A percentile compares a stretch with the other conserved stretches of the same genome.
Conservation (phyloP, 2,329 filamentous ascomycete species). For the Chaetomium globosum region DNA sequence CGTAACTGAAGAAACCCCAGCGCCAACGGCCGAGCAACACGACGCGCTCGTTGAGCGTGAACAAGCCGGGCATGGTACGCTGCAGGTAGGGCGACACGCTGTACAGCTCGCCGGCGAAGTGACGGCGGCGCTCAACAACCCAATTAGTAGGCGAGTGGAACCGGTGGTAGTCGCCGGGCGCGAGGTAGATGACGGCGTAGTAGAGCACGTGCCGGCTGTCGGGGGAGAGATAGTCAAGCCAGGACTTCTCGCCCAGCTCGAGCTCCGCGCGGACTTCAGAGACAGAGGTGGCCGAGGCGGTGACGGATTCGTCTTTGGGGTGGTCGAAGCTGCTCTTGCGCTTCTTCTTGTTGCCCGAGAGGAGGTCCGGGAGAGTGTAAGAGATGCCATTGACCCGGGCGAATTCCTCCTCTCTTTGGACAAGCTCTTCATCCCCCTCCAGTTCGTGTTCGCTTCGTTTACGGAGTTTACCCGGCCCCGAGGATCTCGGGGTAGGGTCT, state of each 20-base stretch:
- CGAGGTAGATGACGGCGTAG: slow-evolving; percentile 93
- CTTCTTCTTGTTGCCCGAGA: slow-evolving; percentile 68
- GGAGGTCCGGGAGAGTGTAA: slow-evolving; percentile 84
- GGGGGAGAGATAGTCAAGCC: slow-evolving; percentile 68
- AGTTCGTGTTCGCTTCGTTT: slow-evolving; percentile 39
- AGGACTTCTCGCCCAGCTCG: slow-evolving; percentile 69
- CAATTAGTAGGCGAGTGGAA: slow-evolving; percentile 95
- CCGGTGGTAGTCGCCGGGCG: slow-evolving; percentile 95
- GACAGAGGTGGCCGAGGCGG: slow-evolving; percentile 70
- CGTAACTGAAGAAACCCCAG: slow-evolving; percentile 96
- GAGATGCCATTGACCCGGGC: slow-evolving; percentile 92
- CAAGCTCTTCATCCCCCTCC: slow-evolving; percentile 62
- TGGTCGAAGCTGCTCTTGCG: slow-evolving; percentile 46
- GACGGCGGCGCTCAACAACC: slow-evolving; percentile 92
- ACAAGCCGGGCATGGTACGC: slow-evolving; percentile 86
- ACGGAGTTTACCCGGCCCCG: slow-evolving; percentile 43
- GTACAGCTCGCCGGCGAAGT: slow-evolving; percentile 95
- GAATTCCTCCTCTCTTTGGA: slow-evolving; percentile 87
- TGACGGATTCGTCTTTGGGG: slow-evolving; percentile 72
- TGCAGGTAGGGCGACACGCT: slow-evolving; percentile 94
- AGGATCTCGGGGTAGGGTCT: slow-evolving; percentile 59
- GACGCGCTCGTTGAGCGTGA: slow-evolving; percentile 94
- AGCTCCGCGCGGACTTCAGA: slow-evolving; percentile 83
- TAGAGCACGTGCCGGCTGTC: slow-evolving; percentile 74
- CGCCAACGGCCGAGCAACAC: slow-evolving; percentile 93